Conservation (phyloP, 495 filamentous ascomycete species). For the Penicillium soppii region DNA sequence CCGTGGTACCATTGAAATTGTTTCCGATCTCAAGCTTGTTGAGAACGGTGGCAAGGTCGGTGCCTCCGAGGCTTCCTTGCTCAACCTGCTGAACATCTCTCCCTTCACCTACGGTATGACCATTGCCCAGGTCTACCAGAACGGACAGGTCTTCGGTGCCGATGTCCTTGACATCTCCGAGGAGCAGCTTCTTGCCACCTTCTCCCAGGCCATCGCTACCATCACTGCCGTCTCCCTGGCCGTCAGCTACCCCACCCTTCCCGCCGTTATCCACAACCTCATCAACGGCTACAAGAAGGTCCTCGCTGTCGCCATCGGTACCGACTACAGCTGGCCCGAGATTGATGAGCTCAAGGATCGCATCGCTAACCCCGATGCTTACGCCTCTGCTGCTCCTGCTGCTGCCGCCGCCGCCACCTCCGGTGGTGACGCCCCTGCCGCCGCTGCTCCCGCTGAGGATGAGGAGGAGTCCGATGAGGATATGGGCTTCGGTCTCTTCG, state of each 20-base stretch:
- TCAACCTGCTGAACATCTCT: conserved; percentile 99
- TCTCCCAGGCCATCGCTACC: conserved; percentile 78
- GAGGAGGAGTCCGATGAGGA: conserved; percentile 49
- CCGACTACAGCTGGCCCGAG: conserved; percentile 90
- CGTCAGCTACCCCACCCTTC: conserved; percentile 91
- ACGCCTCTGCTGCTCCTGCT: conserved; percentile 74
- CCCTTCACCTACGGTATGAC: conserved; percentile 99
- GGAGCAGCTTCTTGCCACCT: conserved; percentile 80
- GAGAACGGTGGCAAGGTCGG: conserved; percentile 92
- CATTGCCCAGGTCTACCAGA: conserved; percentile 92
- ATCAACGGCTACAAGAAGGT: conserved; percentile 98
- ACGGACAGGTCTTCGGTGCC: conserved; percentile 85
- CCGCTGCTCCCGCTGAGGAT: conserved; percentile 54
- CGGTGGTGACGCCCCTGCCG: conserved; percentile 49
- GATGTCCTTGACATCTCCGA: conserved; percentile 90
- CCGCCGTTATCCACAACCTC: conserved; percentile 90
- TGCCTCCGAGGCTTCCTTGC: conserved; percentile 94
- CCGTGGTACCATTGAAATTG: conserved; percentile 99
- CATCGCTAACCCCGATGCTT: conserved; percentile 96
- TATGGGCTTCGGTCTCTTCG: conserved; percentile 59
- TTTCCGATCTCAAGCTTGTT: conserved; percentile 94
- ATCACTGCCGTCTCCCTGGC: conserved; percentile 90
- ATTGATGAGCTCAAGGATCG: conserved; percentile 98
- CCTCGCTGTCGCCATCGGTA: conserved; percentile 84
- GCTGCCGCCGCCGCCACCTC: conserved; percentile 52